Evolutionary conservation across 2,329 filamentous ascomycete genomes (phyloP), one percentile per base, ranked within the genome.

Genomic region (Calonectria pauciramosa): DNA sequence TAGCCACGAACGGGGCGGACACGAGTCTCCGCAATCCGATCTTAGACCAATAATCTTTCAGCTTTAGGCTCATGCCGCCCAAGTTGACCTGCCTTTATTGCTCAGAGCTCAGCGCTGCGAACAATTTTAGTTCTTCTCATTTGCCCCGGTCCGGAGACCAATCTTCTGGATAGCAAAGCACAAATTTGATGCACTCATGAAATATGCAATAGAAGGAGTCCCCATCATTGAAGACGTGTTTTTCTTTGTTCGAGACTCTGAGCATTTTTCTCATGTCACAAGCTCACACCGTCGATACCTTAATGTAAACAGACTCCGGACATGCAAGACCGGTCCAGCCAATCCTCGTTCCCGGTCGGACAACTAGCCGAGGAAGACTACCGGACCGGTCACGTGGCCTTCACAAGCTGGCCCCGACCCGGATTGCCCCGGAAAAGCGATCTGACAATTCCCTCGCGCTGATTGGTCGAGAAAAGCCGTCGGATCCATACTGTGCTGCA

Each of bases 351-450:
- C 32, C 54, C 65, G 65, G n/a, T 51, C 64, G 52, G 38, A 16
- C n/a, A 72, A 73, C 67, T 76, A 74, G 54, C 75, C 77, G 79
- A 66, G 69, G 66, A 75, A 78, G 65, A 73, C 52, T 79, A 68
- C 64, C 56, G 71, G 51, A 34, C 47, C 20, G 56, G 64, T 69
- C 79, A 77, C 70, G 72, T 78, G 79, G 52, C 65, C 74, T 60
- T 81, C 79, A 81, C 79, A 69, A 80, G 79, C 73, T 49, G 47
- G 18, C 60, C 76, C 76, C 73, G 59, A 73, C 76, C 82, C 82
- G 80, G 79, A 75, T 80, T 77, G 79, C 76, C 78, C 79, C 76
- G 75, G 76, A 75, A 72, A 81, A 81, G 80, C 80, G 81, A 83
- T 79, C 81, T 83, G 76, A 81, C 76, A 84, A 84, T 82, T 74